phyloP scores from a whole-genome alignment of 176 grass and related monocot species.

The Aegilops sharonensis region DNA sequence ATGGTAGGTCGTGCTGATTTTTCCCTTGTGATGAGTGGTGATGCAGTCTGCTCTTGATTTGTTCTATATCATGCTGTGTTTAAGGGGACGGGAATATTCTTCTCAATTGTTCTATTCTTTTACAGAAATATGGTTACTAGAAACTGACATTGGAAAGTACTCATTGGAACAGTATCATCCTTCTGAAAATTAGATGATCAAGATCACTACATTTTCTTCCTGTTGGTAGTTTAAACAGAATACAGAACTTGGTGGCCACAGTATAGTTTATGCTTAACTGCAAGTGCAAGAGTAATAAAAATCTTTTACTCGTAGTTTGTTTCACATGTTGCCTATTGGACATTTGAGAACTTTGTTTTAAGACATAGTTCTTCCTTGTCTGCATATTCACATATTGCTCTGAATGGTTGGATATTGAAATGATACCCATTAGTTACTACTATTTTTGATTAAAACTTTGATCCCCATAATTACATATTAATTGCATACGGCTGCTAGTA shows the following conservation, averaged over 20 bases:
- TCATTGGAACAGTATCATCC: neutral
- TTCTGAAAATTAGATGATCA: neutral
- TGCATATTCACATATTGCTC: constrained; percentile 10
- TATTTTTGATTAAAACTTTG: neutral
- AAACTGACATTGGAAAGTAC: neutral
- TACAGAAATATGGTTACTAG: neutral
- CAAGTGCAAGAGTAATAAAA: neutral
- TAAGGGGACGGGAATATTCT: neutral
- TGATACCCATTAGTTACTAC: neutral
- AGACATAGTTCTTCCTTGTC: neutral
- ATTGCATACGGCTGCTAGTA: neutral
- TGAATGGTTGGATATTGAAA: neutral
- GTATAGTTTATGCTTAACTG: constrained; percentile 1
- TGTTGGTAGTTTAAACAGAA: neutral
- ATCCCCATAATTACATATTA: neutral
- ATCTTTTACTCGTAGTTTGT: neutral
- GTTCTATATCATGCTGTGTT: neutral
- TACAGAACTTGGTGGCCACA: neutral
- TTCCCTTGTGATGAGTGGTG: neutral
- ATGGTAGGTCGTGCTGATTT: neutral
- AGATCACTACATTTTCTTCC: neutral
- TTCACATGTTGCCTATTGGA: neutral
- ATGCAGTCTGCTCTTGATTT: neutral
- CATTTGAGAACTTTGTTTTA: neutral
- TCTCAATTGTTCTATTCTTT: neutral